phyloP scores from a whole-genome alignment of 768 basidiomycete species.

The Termitomyces sp. region DNA sequence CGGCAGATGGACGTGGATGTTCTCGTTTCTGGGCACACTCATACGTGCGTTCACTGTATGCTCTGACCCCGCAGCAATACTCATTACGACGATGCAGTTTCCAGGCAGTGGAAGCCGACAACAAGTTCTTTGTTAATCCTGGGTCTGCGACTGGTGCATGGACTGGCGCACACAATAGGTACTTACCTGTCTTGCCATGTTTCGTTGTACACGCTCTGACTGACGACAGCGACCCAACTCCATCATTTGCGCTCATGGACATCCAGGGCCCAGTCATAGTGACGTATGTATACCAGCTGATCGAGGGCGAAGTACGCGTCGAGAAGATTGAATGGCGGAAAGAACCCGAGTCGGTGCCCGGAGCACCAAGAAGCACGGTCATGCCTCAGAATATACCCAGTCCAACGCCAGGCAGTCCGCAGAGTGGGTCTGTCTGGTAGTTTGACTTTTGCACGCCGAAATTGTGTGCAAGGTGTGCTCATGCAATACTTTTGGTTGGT shows the following conservation, averaged over 20 bases:
- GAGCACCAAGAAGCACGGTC: constrained; percentile 34
- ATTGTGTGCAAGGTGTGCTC: no score
- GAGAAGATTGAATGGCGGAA: constrained; percentile 87
- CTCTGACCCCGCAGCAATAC: not conserved
- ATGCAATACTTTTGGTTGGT: no score
- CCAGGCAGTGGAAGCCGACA: constrained; percentile 88
- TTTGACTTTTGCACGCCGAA: no score
- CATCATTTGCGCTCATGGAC: constrained; percentile 96
- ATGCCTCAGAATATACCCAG: constrained; percentile 49
- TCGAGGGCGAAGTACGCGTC: constrained; percentile 90
- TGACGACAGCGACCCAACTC: constrained; percentile 68
- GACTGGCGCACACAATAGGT: constrained; percentile 73
- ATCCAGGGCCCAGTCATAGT: constrained; percentile 96
- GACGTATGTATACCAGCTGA: constrained; percentile 94
- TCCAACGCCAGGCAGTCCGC: constrained; percentile 21
- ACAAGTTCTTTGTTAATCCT: constrained; percentile 93
- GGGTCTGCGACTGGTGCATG: constrained; percentile 95
- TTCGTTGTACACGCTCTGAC: constrained; percentile 3
- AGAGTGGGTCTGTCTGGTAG: constrained; percentile 4
- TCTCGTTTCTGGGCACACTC: constrained; percentile 88
- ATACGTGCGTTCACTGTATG: constrained; percentile 54
- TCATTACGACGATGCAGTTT: constrained; percentile 46
- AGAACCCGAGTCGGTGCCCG: constrained; percentile 36
- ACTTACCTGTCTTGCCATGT: constrained; percentile 17
- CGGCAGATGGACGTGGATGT: constrained; percentile 99